Evolutionary conservation across 73 alveolate genomes (phyloP), one percentile per base, ranked within the genome.

Genomic region (Stentor roeselii): DNA sequence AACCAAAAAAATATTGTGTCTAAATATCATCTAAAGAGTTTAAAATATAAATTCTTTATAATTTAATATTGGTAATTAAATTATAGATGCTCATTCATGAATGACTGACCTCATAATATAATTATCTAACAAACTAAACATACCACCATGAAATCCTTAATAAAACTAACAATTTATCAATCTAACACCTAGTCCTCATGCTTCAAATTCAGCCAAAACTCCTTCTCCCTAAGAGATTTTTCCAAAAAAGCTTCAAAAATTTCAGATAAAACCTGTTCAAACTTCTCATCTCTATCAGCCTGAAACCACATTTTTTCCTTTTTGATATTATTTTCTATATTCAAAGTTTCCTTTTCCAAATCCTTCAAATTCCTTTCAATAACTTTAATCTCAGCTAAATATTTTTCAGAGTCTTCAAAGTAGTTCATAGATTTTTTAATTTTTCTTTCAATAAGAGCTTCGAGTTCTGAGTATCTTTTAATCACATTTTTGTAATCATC

Each of bases 401-500:
- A 67, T 34, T 34, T 67, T 67, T 67, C 80, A 67, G 42, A 30
- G 11, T 67, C 34, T 11, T 50, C 67, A 15, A 67, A 21, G 11
- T n/a, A 21, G 1, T 67, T 32, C 21, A 30, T 30, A 21, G 80
- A n/a, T 67, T 67, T 67, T 21, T 30, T 21, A 27, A 34, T 11
- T 67, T 67, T 67, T 67, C 80, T 67, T 21, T 67, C 37, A 32
- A 67, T 67, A 14, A 67, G 37, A 21, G 37, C 11, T 21, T 67
- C 80, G 1, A 67, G 34, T 67, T 67, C 80, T 67, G 80, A 67
- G 37, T 67, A 67, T 67, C 34, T 67, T 67, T 32, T 67, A 36
- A 67, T 30, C 0, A 34, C 41, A 67, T 67, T 32, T 2, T 67
- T 67, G 34, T 67, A 67, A 32, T 67, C 80, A 27, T 21, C n/a